These are phyloP conservation scores for Alternaria brassicicola DNA, from an alignment of 2,329 filamentous ascomycete genomes.

Conservation along the genomic window DNA sequence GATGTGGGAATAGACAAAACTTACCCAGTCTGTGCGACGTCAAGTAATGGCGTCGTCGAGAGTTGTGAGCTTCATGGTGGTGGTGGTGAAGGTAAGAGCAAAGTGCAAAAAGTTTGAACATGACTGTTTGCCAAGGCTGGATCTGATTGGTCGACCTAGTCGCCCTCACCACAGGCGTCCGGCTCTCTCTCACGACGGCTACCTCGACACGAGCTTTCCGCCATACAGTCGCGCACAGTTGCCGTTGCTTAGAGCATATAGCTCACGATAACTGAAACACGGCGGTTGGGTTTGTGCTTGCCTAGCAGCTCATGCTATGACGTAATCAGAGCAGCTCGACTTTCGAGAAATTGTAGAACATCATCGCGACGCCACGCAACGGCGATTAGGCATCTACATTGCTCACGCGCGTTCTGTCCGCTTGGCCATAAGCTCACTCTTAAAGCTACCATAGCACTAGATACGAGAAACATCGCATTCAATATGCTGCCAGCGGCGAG, in stretches of 20 bases:
- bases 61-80: conserved; percentile 17
- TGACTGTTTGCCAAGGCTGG: conserved; percentile 16
- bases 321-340: conserved; percentile 12
- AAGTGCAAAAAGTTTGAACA: conserved; percentile 10
- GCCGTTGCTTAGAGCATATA: neutral
- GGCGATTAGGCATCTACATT: neutral
- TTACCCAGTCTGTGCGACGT: conserved; percentile 17
- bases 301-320: conserved; percentile 1
- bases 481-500: conserved; percentile 37
- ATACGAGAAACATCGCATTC: neutral
- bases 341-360: conserved; percentile 2
- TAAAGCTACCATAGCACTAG: neutral
- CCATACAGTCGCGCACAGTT: neutral
- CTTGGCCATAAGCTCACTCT: conserved; percentile 1
- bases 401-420: neutral
- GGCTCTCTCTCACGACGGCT: neutral
- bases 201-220: neutral
- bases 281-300: neutral
- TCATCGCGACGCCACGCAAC: conserved; percentile 7
- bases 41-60: conserved; percentile 17
- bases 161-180: neutral
- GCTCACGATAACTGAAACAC: neutral
- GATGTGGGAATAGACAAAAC: neutral
- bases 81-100: conserved; percentile 6
- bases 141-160: conserved; percentile 7